Evolutionary conservation across 2,329 filamentous ascomycete genomes (phyloP).

Genomic region (Talaromyces atroroseus): DNA sequence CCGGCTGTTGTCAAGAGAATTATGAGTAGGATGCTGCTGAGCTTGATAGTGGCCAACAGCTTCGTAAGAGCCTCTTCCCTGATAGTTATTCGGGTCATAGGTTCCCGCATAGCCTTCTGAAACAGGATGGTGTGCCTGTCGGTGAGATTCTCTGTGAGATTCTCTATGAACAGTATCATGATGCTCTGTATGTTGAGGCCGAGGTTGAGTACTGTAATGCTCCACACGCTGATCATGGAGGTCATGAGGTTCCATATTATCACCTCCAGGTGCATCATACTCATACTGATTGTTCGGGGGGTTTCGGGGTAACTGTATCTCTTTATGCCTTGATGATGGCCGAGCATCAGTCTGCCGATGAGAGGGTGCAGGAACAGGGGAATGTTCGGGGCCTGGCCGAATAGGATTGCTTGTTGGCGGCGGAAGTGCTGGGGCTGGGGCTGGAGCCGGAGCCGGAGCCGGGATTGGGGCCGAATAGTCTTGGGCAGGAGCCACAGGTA

Average conservation of each 20-base stretch:
- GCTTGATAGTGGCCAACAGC: background rate
- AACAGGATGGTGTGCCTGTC: slow-evolving; percentile 1
- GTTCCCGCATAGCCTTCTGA: background rate
- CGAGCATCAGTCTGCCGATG: slow-evolving; percentile 5
- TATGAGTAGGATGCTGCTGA: background rate
- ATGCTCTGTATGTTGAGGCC: slow-evolving; percentile 2
- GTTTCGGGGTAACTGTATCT: slow-evolving; percentile 2
- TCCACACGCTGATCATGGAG: slow-evolving; percentile 6
- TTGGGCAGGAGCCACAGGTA: slow-evolving; percentile 37
- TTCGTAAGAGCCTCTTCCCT: slow-evolving; percentile 2
- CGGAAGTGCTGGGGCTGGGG: slow-evolving; percentile 12
- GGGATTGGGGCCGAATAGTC: slow-evolving; percentile 12
- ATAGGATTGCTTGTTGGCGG: slow-evolving; percentile 11
- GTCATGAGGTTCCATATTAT: background rate
- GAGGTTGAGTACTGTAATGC: slow-evolving; percentile 3
- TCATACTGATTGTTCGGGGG: slow-evolving; percentile 4
- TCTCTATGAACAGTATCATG: slow-evolving; percentile 5
- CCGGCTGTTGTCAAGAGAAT: background rate
- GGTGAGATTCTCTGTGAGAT: slow-evolving; percentile 7
- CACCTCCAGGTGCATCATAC: background rate
- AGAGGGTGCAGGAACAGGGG: slow-evolving; percentile 14
- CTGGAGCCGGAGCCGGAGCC: too few relatives aligned
- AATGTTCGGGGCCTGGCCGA: slow-evolving; percentile 7
- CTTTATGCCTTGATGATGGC: slow-evolving; percentile 1
- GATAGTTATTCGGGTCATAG: background rate